phyloP scores from a whole-genome alignment of 2,329 filamentous ascomycete species.

The Penicillium sclerotiorum region DNA sequence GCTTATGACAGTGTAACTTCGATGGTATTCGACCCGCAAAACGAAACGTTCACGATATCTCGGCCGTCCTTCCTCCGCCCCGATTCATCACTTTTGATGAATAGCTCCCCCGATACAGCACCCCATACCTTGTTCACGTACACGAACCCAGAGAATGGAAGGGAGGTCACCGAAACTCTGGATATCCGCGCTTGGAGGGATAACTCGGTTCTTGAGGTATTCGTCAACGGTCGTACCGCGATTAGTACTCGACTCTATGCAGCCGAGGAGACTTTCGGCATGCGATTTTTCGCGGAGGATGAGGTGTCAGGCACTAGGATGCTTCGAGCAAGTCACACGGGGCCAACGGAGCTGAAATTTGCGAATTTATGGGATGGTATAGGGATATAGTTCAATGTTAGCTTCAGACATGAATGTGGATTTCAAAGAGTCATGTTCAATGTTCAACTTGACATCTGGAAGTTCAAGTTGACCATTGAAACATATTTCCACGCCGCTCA shows the following conservation, averaged over 20 bases:
- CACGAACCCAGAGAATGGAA: not conserved
- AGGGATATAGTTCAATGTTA: not conserved
- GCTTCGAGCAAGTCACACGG: not conserved
- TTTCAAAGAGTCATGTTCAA: no score
- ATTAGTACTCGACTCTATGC: slow-evolving; percentile 9
- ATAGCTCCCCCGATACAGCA: not conserved
- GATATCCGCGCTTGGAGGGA: slow-evolving; percentile 6
- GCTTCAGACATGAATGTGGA: no score
- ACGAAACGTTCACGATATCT: not conserved
- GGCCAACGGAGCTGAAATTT: not conserved
- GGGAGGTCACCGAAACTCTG: not conserved
- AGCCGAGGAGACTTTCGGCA: slow-evolving; percentile 5
- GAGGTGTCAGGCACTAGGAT: not conserved
- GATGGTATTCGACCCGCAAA: not conserved
- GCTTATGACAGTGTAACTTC: not conserved
- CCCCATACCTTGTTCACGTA: slow-evolving; percentile 1
- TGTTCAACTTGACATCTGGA: no score
- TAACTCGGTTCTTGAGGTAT: slow-evolving; percentile 8
- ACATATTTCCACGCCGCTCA: no score
- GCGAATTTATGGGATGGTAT: slow-evolving; percentile 6
- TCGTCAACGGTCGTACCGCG: slow-evolving; percentile 8
- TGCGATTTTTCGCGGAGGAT: slow-evolving; percentile 6
- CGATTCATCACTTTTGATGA: not conserved
- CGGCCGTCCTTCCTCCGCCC: not conserved
- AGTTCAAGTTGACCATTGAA: no score